phyloP scores from a whole-genome alignment of 257 asterid species.

The Craterostigma plantagineum region DNA sequence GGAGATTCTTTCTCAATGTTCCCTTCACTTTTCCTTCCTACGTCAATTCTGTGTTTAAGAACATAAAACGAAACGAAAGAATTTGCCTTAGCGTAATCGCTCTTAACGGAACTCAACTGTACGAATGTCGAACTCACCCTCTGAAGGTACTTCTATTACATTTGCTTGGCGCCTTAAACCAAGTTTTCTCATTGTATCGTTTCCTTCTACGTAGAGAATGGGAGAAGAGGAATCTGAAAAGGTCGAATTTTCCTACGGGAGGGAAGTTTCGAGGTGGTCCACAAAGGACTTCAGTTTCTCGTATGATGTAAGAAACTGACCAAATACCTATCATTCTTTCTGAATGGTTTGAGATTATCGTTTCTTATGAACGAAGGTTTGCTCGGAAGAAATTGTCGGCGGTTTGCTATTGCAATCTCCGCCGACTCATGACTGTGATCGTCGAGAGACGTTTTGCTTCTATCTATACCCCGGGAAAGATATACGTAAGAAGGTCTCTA shows the following conservation, averaged over 20 bases:
- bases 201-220: constrained; percentile 24
- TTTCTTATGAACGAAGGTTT: constrained; percentile 26
- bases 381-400: constrained; percentile 35
- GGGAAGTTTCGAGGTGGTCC: constrained; percentile 80
- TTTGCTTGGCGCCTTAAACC: constrained; percentile 1
- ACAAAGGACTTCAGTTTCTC: constrained; percentile 41
- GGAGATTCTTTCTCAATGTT: constrained; percentile 43
- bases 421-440: constrained; percentile 40
- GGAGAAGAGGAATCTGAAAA: constrained; percentile 44
- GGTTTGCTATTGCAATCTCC: constrained; percentile 63
- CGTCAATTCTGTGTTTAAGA: constrained; percentile 75
- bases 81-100: constrained; percentile 45
- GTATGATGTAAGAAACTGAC: constrained; percentile 32
- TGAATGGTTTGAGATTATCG: no score
- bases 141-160: constrained; percentile 39
- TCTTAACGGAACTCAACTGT: constrained; percentile 45
- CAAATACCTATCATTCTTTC: no score
- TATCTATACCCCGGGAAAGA: constrained; percentile 48
- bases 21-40: constrained; percentile 80
- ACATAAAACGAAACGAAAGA: constrained; percentile 64
- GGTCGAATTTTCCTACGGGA: constrained; percentile 38
- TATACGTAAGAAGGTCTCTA: constrained; percentile 29
- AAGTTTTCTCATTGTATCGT: constrained; percentile 1
- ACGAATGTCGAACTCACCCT: constrained; percentile 48
- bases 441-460: constrained; percentile 61